A percentile compares a stretch with the other conserved stretches of the same genome.
Evolutionary conservation across 2,329 filamentous ascomycete genomes (phyloP).

Genomic region (Pyricularia pennisetigena): DNA sequence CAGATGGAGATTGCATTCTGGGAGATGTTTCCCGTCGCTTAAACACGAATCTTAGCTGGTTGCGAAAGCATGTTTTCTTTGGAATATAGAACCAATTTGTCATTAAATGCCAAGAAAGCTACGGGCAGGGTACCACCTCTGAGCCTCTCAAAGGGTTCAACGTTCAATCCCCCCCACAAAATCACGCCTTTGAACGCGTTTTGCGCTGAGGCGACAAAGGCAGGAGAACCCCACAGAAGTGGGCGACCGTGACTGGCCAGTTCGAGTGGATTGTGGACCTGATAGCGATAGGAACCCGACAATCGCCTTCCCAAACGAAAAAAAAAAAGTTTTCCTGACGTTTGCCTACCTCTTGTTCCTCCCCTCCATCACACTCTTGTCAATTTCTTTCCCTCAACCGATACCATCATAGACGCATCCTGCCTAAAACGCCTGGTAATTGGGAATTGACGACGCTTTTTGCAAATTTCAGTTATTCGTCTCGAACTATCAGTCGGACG

Average conservation of each 20-base stretch:
- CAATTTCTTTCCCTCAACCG: neutral
- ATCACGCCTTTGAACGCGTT: neutral
- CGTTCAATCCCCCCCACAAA: neutral
- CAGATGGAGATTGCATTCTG: constrained; percentile 68
- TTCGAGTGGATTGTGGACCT: neutral
- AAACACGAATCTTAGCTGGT: neutral
- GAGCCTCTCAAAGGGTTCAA: neutral
- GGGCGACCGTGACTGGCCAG: neutral
- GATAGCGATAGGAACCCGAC: neutral
- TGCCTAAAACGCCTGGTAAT: neutral
- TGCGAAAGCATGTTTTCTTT: neutral
- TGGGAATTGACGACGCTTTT: neutral
- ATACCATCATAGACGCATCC: neutral
- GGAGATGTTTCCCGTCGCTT: constrained; percentile 42
- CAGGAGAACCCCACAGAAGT: neutral
- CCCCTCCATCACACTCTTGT: neutral
- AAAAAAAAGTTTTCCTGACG: constrained; percentile 10
- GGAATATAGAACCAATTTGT: no score
- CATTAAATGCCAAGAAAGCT: neutral
- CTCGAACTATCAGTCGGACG: neutral
- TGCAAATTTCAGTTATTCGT: neutral
- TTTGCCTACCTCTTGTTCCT: neutral
- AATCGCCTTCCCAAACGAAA: constrained; percentile 3
- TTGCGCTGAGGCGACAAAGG: neutral
- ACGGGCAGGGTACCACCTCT: no score